These are phyloP conservation scores for Termitomyces sp. DNA, from an alignment of 768 basidiomycete species.

Conservation along the genomic window DNA sequence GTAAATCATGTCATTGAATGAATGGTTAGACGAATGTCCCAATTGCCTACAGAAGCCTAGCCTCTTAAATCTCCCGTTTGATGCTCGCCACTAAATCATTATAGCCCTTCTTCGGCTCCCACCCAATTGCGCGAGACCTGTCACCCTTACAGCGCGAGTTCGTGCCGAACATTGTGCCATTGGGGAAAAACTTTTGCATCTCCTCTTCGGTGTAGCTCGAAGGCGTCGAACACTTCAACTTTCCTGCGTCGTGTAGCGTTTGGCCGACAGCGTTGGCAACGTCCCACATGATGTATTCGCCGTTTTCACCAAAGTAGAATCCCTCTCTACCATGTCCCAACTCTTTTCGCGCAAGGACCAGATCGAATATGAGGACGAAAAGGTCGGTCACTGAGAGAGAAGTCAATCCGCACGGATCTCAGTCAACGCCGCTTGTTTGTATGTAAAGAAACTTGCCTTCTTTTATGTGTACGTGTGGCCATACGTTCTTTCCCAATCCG, in stretches of 20 bases:
- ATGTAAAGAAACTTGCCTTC: conserved; percentile 5
- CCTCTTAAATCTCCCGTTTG: conserved; percentile 15
- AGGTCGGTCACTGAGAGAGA: conserved; percentile 32
- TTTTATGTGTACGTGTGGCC: conserved; percentile 42
- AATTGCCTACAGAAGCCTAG: not conserved
- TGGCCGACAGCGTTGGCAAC: conserved; percentile 31
- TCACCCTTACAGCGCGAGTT: conserved; percentile 41
- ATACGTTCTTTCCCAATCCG: conserved; percentile 46
- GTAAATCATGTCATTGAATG: not conserved
- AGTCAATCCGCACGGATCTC: not conserved
- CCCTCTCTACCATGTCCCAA: conserved; percentile 38
- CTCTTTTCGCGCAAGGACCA: conserved; percentile 22
- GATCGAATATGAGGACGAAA: conserved; percentile 38
- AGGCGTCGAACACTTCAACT: conserved; percentile 30
- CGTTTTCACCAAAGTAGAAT: conserved; percentile 45
- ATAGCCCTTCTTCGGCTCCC: conserved; percentile 44
- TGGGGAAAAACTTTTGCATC: conserved; percentile 30
- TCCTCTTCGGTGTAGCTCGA: conserved; percentile 40
- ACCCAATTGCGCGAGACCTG: conserved; percentile 38
- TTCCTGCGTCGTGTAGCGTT: conserved; percentile 26
- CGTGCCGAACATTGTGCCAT: conserved; percentile 26
- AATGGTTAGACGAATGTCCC: not conserved
- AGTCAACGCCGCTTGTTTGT: not conserved
- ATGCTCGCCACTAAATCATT: conserved; percentile 46
- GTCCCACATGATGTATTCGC: conserved; percentile 34